Percentiles rank a stretch among this genome's conserved stretches.
Conservation (phyloP, 2,329 filamentous ascomycete species). For the Phialophora macrospora region DNA sequence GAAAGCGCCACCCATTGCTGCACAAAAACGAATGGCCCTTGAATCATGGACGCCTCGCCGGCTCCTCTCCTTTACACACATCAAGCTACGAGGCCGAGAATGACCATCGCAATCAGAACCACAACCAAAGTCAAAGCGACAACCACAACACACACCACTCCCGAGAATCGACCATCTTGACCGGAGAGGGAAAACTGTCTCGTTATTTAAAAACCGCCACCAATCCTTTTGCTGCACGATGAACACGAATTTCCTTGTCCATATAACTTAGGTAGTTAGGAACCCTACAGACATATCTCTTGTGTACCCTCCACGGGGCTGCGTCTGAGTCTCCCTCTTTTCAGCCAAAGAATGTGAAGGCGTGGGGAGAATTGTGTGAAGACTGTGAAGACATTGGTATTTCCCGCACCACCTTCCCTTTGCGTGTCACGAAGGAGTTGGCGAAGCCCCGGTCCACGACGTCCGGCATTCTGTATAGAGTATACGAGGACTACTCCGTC, state of each 20-base stretch:
- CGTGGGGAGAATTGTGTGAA: too few relatives aligned
- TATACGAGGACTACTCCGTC: too few relatives aligned
- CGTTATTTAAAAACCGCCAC: neutral
- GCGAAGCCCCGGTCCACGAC: too few relatives aligned
- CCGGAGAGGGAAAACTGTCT: neutral
- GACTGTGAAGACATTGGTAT: too few relatives aligned
- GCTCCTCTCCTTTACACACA: conserved; percentile 6
- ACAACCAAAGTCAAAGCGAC: neutral
- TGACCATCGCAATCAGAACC: neutral
- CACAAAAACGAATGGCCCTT: neutral
- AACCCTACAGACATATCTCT: neutral
- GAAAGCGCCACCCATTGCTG: too few relatives aligned
- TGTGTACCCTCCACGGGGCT: neutral
- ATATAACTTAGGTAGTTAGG: neutral
- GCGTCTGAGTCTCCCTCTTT: too few relatives aligned
- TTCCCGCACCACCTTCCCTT: too few relatives aligned
- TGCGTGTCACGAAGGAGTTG: too few relatives aligned
- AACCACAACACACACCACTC: neutral
- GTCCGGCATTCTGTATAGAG: too few relatives aligned
- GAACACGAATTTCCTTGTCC: neutral
- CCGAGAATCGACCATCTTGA: neutral
- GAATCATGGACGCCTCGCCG: neutral
- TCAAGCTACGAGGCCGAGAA: conserved; percentile 12
- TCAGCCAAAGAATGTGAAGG: too few relatives aligned
- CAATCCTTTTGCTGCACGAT: neutral